Evolutionary conservation across 176 grass and related monocot species (phyloP).

Genomic region (Olyra latifolia): DNA sequence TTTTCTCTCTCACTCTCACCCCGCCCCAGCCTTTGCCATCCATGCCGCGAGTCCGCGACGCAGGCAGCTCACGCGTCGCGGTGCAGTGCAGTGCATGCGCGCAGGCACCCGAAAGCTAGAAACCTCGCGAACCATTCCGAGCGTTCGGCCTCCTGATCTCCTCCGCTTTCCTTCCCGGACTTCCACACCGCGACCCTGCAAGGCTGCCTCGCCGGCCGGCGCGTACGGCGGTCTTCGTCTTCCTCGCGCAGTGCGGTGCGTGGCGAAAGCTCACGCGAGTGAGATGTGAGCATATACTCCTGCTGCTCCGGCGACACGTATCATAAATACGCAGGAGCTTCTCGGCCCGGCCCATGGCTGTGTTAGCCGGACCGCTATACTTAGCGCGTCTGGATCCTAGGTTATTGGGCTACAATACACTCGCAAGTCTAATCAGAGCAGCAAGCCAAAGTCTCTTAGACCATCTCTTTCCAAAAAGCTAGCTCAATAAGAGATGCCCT

Average conservation of each 20-base stretch:
- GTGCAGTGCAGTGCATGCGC: no score
- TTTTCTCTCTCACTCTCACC: not conserved
- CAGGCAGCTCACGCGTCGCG: not conserved
- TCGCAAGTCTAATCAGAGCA: no score
- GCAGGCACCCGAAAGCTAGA: not conserved
- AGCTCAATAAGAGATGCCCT: no score
- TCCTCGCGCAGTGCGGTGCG: not conserved
- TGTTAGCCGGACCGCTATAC: no score
- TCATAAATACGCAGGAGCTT: not conserved
- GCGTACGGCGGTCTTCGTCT: slow-evolving; percentile 19
- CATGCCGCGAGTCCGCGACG: no score
- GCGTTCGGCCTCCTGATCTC: not conserved
- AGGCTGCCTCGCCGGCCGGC: not conserved
- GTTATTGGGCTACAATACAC: no score
- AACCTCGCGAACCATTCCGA: not conserved
- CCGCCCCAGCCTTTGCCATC: not conserved
- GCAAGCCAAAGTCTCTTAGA: no score
- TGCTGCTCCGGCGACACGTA: not conserved
- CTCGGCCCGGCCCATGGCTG: not conserved
- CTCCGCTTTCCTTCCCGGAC: slow-evolving; percentile 4
- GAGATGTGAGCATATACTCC: not conserved
- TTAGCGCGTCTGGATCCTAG: no score
- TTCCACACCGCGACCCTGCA: slow-evolving; percentile 1
- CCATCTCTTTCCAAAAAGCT: no score
- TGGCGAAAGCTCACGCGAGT: slow-evolving; percentile 2